Percentiles rank a stretch among this genome's conserved stretches.
phyloP scores from a whole-genome alignment of 805 yeast genomes.

The Ogataea glucozyma region DNA sequence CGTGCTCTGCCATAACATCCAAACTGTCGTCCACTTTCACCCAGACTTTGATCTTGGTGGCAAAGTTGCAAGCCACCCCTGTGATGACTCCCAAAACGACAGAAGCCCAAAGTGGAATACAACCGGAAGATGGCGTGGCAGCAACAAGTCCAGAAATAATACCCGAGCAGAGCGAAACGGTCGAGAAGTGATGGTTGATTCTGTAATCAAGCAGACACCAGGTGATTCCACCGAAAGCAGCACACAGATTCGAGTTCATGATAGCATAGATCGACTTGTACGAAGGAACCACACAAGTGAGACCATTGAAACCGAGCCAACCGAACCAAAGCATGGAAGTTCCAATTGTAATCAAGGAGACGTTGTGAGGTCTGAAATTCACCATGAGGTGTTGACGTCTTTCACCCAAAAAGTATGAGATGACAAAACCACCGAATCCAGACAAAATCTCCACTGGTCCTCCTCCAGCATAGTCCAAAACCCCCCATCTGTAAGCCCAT shows the following conservation, averaged over 20 bases:
- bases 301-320: slow-evolving; percentile 95
- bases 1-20: slow-evolving; percentile 98
- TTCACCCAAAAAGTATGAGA: slow-evolving; percentile 77
- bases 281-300: slow-evolving; percentile 80
- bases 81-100: slow-evolving; percentile 79
- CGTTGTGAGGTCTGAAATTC: slow-evolving; percentile 93
- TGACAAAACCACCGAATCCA: slow-evolving; percentile 88
- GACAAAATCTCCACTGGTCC: slow-evolving; percentile 94
- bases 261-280: slow-evolving; percentile 84
- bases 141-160: slow-evolving; percentile 94
- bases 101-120: slow-evolving; percentile 89
- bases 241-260: slow-evolving; percentile 88
- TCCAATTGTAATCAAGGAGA: slow-evolving; percentile 86
- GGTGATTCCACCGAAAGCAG: slow-evolving; percentile 85
- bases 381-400: slow-evolving; percentile 74
- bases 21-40: slow-evolving; percentile 86
- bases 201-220: slow-evolving; percentile 92
- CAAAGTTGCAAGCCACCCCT: slow-evolving; percentile 83
- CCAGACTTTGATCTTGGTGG: slow-evolving; percentile 83
- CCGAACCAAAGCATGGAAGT: slow-evolving; percentile 89
- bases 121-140: slow-evolving; percentile 93
- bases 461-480: slow-evolving; percentile 95
- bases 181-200: slow-evolving; percentile 86
- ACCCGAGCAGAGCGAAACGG: slow-evolving; percentile 95
- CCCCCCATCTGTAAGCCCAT: slow-evolving; percentile 94